Percentiles rank a stretch among this genome's conserved stretches.
Conservation (phyloP, 768 basidiomycete species). For the Gloeopeniophorella convolvens region DNA sequence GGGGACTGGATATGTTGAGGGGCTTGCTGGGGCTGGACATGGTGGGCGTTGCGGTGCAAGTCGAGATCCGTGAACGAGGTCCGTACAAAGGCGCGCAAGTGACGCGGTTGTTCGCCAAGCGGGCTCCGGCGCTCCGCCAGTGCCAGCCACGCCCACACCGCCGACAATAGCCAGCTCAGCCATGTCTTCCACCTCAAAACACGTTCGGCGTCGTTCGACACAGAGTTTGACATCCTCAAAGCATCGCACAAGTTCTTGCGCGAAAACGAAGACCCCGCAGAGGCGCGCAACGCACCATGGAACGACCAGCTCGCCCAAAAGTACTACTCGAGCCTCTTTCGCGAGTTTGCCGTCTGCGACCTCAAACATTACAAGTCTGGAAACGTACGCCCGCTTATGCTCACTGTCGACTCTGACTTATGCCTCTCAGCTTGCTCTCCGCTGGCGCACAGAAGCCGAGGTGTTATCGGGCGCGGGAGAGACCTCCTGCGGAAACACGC, state of each 20-base stretch:
- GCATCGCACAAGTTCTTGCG: conserved; percentile 60
- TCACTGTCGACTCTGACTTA: neutral
- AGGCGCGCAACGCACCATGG: conserved; percentile 45
- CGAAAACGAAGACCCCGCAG: conserved; percentile 45
- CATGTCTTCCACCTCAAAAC: neutral
- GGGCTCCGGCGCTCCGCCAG: too few species aligned
- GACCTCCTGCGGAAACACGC: conserved; percentile 82
- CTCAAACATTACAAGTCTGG: conserved; percentile 95
- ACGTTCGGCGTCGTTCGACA: conserved; percentile 6
- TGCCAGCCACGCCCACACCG: too few species aligned
- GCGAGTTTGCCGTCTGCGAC: conserved; percentile 89
- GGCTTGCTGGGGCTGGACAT: conserved; percentile 22
- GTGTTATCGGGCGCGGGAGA: conserved; percentile 84
- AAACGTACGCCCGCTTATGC: conserved; percentile 45
- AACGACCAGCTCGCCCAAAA: conserved; percentile 82
- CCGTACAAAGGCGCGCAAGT: too few species aligned
- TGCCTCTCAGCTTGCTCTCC: conserved; percentile 63
- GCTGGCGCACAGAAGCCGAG: conserved; percentile 92
- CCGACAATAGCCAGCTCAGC: too few species aligned
- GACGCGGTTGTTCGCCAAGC: too few species aligned
- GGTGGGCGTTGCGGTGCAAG: too few species aligned
- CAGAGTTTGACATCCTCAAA: conserved; percentile 75
- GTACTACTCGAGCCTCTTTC: conserved; percentile 83
- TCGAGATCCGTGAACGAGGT: too few species aligned
- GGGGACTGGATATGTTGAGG: conserved; percentile 22